phyloP scores from a whole-genome alignment of 768 basidiomycete genomes.

The Holtermannia corniformis region DNA sequence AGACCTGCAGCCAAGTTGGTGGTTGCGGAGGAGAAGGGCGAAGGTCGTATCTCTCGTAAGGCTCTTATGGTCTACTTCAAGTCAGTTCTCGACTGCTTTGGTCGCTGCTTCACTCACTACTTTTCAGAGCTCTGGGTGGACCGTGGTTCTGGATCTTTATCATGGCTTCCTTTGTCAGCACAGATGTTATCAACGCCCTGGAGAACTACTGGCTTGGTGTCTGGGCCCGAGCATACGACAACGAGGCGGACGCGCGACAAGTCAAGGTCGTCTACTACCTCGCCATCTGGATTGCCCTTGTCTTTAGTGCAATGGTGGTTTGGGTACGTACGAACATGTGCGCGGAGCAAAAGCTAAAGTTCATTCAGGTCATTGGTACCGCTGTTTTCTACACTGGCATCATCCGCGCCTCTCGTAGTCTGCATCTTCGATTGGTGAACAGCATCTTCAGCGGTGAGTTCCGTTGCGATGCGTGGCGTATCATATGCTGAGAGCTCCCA shows the following conservation, averaged over 20 bases:
- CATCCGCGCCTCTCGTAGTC: conserved; percentile 28
- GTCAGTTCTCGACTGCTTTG: conserved; percentile 35
- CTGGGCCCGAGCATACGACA: conserved; percentile 36
- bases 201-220: conserved; percentile 38
- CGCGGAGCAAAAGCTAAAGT: neutral
- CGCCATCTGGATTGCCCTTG: conserved; percentile 33
- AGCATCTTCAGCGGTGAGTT: conserved; percentile 22
- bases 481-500: neutral
- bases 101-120: neutral
- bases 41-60: conserved; percentile 33
- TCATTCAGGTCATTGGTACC: neutral
- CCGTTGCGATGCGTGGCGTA: neutral
- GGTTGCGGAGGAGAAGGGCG: conserved; percentile 38
- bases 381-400: conserved; percentile 29
- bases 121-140: conserved; percentile 33
- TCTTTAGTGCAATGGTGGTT: conserved; percentile 20
- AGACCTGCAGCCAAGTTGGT: conserved; percentile 31
- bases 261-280: conserved; percentile 37
- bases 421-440: conserved; percentile 32
- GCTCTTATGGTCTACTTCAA: conserved; percentile 32
- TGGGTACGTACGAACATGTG: neutral
- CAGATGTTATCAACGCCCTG: conserved; percentile 29
- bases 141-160: conserved; percentile 39
- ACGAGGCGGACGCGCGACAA: conserved; percentile 17
- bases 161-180: conserved; percentile 26